Evolutionary conservation across 352 stramenopile species (phyloP).

Genomic region (Globisporangium spinosum): DNA sequence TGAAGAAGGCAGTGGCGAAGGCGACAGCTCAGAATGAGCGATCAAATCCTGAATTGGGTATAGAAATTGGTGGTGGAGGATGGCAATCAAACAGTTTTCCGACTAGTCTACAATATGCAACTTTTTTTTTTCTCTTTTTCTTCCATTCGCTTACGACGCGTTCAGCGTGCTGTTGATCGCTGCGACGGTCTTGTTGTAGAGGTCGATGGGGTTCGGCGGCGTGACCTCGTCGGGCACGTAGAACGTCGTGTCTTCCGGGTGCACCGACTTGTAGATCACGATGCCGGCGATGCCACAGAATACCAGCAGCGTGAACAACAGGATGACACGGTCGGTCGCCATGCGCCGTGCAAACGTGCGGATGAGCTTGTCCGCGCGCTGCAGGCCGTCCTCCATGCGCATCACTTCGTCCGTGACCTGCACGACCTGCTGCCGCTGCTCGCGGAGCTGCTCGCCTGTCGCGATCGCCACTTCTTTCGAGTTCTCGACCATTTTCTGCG

Average conservation of each 20-base stretch:
- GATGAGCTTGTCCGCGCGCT: constrained; percentile 80
- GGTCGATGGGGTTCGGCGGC: constrained; percentile 58
- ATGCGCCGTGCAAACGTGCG: constrained; percentile 77
- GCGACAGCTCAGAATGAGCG: constrained; percentile 9
- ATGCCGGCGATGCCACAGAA: constrained; percentile 79
- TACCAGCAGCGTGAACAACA: constrained; percentile 75
- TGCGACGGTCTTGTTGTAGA: constrained; percentile 77
- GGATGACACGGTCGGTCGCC: constrained; percentile 79
- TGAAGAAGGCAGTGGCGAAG: constrained; percentile 4
- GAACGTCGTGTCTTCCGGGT: constrained; percentile 74
- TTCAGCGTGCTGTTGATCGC: constrained; percentile 56
- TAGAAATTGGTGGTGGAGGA: neutral
- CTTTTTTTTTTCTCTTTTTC: neutral
- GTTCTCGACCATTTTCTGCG: constrained; percentile 82
- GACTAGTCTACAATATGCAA: constrained; percentile 5
- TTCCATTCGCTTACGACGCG: constrained; percentile 15
- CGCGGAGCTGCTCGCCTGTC: constrained; percentile 70
- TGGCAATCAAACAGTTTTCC: neutral
- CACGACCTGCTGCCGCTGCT: constrained; percentile 86
- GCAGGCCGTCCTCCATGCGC: constrained; percentile 77
- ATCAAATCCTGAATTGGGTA: neutral
- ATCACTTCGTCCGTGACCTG: constrained; percentile 86
- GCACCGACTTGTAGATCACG: constrained; percentile 79
- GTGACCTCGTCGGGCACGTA: constrained; percentile 85
- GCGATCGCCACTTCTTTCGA: constrained; percentile 80